Conservation (phyloP, 2,329 filamentous ascomycete species). For the Apiospora saccharicola region DNA sequence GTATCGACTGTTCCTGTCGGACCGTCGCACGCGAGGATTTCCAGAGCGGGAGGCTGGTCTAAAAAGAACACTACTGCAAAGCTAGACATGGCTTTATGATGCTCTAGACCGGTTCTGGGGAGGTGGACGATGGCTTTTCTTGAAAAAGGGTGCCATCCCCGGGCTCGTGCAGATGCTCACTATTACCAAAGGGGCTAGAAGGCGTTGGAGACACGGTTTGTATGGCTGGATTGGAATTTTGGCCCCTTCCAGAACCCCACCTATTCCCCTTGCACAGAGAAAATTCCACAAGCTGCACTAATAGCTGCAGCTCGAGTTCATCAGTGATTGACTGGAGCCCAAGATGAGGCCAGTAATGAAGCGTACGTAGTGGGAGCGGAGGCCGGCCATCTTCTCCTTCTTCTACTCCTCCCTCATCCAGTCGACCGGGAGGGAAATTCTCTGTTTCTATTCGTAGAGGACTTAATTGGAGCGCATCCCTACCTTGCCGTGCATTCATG, state of each 20-base stretch:
- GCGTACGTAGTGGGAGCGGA: neutral
- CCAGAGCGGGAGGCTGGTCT: conserved; percentile 12
- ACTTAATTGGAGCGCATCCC: neutral
- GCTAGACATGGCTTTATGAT: neutral
- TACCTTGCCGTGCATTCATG: conserved; percentile 12
- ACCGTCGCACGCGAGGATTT: neutral
- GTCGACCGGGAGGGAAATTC: conserved; percentile 2
- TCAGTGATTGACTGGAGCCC: neutral
- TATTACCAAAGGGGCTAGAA: neutral
- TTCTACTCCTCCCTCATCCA: neutral
- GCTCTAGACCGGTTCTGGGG: neutral
- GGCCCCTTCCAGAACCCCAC: neutral
- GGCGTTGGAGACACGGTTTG: neutral
- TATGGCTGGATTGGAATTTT: neutral
- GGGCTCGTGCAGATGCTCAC: neutral
- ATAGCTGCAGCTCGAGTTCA: neutral
- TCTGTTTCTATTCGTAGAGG: conserved; percentile 4
- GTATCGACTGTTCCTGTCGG: neutral
- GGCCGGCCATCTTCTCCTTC: neutral
- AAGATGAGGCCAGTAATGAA: neutral
- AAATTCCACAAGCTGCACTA: neutral
- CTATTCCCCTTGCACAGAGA: neutral
- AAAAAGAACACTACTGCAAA: neutral
- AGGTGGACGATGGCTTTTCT: neutral
- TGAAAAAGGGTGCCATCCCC: neutral